Conservation (phyloP, 768 basidiomycete species). For the Termitomyces sp. region DNA sequence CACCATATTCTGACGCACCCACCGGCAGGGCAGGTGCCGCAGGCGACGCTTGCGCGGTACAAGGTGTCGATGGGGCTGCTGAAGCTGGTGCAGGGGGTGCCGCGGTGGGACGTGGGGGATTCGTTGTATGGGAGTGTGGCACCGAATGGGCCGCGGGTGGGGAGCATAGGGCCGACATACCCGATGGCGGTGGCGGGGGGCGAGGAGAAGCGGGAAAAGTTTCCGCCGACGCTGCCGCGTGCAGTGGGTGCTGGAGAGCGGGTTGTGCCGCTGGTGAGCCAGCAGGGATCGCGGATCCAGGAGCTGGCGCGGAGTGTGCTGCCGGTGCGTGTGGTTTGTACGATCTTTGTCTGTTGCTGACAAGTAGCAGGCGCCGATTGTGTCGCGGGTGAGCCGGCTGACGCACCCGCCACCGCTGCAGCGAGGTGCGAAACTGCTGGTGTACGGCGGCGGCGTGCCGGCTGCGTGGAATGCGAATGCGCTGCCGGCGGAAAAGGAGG, state of each 20-base stretch:
- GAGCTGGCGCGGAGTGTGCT: conserved; percentile 65
- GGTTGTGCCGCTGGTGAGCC: conserved; percentile 60
- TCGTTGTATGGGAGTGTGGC: conserved; percentile 58
- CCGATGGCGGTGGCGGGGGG: conserved; percentile 45
- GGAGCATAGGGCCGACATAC: conserved; percentile 64
- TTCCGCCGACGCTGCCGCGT: conserved; percentile 45
- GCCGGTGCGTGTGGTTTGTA: conserved; percentile 45
- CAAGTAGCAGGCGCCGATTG: conserved; percentile 44
- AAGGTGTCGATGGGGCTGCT: conserved; percentile 75
- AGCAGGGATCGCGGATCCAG: conserved; percentile 64
- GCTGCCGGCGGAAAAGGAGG: conserved; percentile 24
- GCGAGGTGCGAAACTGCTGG: conserved; percentile 44
- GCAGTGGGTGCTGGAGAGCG: conserved; percentile 44
- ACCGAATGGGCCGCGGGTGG: conserved; percentile 60
- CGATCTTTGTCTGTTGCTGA: neutral
- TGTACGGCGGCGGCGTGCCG: conserved; percentile 45
- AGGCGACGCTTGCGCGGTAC: conserved; percentile 63
- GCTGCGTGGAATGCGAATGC: conserved; percentile 52
- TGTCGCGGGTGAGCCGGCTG: conserved; percentile 59
- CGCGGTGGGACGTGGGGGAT: conserved; percentile 69
- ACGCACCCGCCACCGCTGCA: conserved; percentile 63
- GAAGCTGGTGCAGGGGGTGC: conserved; percentile 47
- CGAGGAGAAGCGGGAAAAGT: conserved; percentile 37
- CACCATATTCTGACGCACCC: conserved; percentile 78
- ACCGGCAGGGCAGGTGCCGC: conserved; percentile 41